These are phyloP conservation scores for Dictyostelium brefeldianum DNA, from an alignment of 78 protist genomes.

Conservation along the genomic window DNA sequence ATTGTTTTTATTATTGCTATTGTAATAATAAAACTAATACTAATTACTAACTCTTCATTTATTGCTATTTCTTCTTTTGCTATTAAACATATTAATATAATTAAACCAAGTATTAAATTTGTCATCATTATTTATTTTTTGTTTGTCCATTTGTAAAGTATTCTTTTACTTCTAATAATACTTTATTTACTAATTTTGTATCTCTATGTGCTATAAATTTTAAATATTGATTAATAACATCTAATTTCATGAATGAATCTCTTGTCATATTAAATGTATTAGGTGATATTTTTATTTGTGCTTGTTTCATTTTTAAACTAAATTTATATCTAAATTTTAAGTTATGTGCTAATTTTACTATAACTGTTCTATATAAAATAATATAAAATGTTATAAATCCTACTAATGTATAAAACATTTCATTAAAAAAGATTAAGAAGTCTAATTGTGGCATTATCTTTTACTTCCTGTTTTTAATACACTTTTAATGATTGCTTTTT, in stretches of 20 bases:
- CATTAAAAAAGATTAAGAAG: slow-evolving; percentile 37
- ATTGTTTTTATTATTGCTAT: slow-evolving; percentile 8
- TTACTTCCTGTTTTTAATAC: not conserved
- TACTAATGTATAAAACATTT: slow-evolving; percentile 27
- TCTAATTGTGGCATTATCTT: slow-evolving; percentile 30
- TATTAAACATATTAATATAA: slow-evolving; percentile 8
- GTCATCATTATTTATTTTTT: slow-evolving; percentile 2
- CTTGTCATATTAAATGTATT: not conserved
- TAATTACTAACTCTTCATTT: slow-evolving; percentile 45
- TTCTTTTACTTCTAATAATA: not conserved
- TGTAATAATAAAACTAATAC: slow-evolving; percentile 21
- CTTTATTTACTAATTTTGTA: not conserved
- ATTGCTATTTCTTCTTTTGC: slow-evolving; percentile 38
- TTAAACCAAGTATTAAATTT: not conserved
- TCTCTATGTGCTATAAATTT: not conserved
- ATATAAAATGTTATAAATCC: slow-evolving; percentile 21
- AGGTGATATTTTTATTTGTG: not conserved
- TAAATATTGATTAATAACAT: not conserved
- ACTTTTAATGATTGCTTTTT: slow-evolving; percentile 34
- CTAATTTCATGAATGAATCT: not conserved
- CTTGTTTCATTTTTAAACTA: not conserved
- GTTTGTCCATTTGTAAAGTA: not conserved
- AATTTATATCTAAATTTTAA: slow-evolving; percentile 34
- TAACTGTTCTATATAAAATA: slow-evolving; percentile 1
- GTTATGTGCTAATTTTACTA: slow-evolving; percentile 33